Evolutionary conservation across 805 yeast species (phyloP).

Genomic region (Wickerhamiella siamensis): DNA sequence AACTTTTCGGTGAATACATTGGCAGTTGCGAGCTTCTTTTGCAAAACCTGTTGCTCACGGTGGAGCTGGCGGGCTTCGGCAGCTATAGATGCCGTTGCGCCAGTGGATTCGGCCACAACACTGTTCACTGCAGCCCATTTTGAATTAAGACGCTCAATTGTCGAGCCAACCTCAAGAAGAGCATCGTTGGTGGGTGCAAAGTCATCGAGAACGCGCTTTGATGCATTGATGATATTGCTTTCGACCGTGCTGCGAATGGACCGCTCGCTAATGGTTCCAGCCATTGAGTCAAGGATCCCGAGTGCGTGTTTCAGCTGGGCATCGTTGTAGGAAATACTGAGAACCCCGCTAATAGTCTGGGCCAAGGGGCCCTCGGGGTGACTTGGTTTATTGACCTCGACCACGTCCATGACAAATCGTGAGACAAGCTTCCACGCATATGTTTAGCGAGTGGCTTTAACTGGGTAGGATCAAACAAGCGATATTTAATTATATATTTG

Average conservation of each 20-base stretch:
- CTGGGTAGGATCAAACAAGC: too few relatives aligned
- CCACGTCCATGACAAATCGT: neutral
- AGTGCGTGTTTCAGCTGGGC: slow-evolving; percentile 13
- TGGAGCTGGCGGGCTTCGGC: slow-evolving; percentile 19
- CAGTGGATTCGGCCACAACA: slow-evolving; percentile 13
- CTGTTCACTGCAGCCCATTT: slow-evolving; percentile 16
- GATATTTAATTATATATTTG: too few relatives aligned
- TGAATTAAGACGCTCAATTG: slow-evolving; percentile 12
- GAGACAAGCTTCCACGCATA: too few relatives aligned
- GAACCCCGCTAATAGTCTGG: neutral
- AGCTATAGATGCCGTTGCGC: slow-evolving; percentile 19
- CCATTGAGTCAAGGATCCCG: slow-evolving; percentile 11
- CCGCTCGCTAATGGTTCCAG: slow-evolving; percentile 5
- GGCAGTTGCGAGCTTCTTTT: slow-evolving; percentile 19
- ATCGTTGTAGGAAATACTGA: neutral
- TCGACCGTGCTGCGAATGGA: slow-evolving; percentile 13
- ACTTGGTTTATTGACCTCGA: neutral
- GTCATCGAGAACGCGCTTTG: slow-evolving; percentile 19
- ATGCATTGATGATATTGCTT: slow-evolving; percentile 5
- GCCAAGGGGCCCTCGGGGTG: slow-evolving; percentile 3
- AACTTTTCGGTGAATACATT: slow-evolving; percentile 37
- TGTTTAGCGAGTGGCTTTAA: too few relatives aligned
- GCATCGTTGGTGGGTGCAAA: slow-evolving; percentile 22
- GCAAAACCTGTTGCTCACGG: slow-evolving; percentile 14
- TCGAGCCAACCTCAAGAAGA: slow-evolving; percentile 16